Percentiles rank a stretch among this genome's conserved stretches.
phyloP scores from a whole-genome alignment of 1,284 basidiomycete genomes.

The Macrocystidia cucumis region DNA sequence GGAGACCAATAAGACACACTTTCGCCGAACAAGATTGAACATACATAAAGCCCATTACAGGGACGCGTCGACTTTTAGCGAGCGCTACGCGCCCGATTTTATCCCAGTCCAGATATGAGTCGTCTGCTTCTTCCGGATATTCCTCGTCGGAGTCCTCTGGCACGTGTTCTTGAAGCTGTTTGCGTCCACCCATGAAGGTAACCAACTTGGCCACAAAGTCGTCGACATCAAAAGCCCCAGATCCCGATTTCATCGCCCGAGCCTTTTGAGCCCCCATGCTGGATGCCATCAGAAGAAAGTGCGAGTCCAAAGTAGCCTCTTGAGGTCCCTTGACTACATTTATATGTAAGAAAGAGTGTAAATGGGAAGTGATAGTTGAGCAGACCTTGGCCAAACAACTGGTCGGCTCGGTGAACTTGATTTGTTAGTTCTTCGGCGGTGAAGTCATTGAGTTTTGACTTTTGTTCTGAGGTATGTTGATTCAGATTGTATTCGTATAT shows the following conservation, averaged over 20 bases:
- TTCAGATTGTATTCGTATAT: neutral
- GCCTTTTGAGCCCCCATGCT: constrained; percentile 72
- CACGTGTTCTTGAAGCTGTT: constrained; percentile 30
- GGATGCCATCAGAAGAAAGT: constrained; percentile 63
- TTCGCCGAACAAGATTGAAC: constrained; percentile 12
- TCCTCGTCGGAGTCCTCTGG: constrained; percentile 42
- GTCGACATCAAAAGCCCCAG: constrained; percentile 76
- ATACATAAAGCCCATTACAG: constrained; percentile 76
- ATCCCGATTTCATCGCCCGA: constrained; percentile 78
- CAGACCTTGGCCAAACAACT: constrained; percentile 54
- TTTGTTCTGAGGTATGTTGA: constrained; percentile 21
- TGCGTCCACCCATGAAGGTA: constrained; percentile 64
- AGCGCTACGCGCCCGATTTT: constrained; percentile 67
- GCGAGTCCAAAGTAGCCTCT: constrained; percentile 76
- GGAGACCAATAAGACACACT: constrained; percentile 3
- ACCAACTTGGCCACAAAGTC: constrained; percentile 73
- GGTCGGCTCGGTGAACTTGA: constrained; percentile 48
- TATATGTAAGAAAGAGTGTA: constrained; percentile 3
- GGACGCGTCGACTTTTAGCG: constrained; percentile 66
- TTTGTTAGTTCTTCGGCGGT: constrained; percentile 46
- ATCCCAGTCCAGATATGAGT: constrained; percentile 57
- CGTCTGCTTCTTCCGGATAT: constrained; percentile 31
- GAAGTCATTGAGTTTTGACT: constrained; percentile 46
- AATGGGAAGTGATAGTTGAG: constrained; percentile 3
- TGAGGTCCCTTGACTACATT: constrained; percentile 69